These are phyloP conservation scores for Lactifluus hygrophoroides DNA, from an alignment of 768 basidiomycete species.

Conservation along the genomic window DNA sequence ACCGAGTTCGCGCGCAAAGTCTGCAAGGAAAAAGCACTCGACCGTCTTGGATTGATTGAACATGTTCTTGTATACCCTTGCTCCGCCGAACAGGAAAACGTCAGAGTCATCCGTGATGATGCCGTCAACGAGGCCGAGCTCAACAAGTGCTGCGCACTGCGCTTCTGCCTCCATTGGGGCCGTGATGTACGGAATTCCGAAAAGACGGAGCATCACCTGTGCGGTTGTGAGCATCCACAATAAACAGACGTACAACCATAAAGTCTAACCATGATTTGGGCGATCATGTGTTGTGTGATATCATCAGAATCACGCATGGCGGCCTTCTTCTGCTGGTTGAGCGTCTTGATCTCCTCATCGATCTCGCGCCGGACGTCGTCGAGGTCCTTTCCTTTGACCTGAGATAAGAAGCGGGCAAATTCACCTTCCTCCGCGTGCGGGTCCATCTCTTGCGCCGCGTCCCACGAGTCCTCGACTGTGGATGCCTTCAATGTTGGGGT, in stretches of 20 bases:
- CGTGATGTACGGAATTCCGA: slow-evolving; percentile 96
- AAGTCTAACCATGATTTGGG: slow-evolving; percentile 55
- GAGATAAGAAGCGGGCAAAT: slow-evolving; percentile 87
- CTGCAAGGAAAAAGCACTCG: slow-evolving; percentile 83
- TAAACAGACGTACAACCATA: neutral
- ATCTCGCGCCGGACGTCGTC: slow-evolving; percentile 80
- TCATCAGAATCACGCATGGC: slow-evolving; percentile 94
- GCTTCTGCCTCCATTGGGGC: slow-evolving; percentile 99
- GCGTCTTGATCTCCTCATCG: slow-evolving; percentile 76
- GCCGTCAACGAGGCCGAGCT: slow-evolving; percentile 84
- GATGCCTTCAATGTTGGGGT: slow-evolving; percentile 20
- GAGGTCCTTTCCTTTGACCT: slow-evolving; percentile 81
- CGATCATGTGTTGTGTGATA: slow-evolving; percentile 89
- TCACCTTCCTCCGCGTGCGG: slow-evolving; percentile 72
- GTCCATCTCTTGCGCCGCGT: slow-evolving; percentile 83
- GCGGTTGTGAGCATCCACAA: neutral
- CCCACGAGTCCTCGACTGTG: slow-evolving; percentile 48
- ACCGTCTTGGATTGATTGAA: slow-evolving; percentile 99
- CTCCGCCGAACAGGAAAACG: slow-evolving; percentile 94
- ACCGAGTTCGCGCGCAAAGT: slow-evolving; percentile 81
- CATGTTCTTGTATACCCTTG: slow-evolving; percentile 98
- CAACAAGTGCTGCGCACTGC: slow-evolving; percentile 88
- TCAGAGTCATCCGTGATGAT: slow-evolving; percentile 99
- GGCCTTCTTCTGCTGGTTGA: slow-evolving; percentile 78
- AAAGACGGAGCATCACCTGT: slow-evolving; percentile 83